A percentile compares a stretch with the other conserved stretches of the same genome.
These are phyloP conservation scores for Comarum palustre DNA, from an alignment of 306 rosid genomes.

Conservation along the genomic window DNA sequence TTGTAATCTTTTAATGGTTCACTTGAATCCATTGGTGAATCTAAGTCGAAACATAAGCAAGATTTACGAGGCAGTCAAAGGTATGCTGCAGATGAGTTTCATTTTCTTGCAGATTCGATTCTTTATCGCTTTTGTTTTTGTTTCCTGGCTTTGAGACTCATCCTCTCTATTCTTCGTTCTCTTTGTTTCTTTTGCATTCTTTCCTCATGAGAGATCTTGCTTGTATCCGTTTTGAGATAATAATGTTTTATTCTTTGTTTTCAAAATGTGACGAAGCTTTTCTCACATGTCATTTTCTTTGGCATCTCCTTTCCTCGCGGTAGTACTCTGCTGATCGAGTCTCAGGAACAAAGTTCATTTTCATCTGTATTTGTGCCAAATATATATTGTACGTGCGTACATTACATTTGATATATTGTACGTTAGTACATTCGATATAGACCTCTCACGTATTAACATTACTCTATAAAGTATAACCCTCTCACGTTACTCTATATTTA, in stretches of 20 bases:
- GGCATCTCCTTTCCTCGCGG: slow-evolving; percentile 9
- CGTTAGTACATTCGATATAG: slow-evolving; percentile 24
- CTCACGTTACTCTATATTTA: no score
- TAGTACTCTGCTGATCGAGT: neutral
- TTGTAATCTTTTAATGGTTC: neutral
- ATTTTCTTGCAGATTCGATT: slow-evolving; percentile 24
- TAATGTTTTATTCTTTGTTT: slow-evolving; percentile 38
- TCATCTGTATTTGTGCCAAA: slow-evolving; percentile 21
- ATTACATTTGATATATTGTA: neutral
- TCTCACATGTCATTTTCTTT: slow-evolving; percentile 62
- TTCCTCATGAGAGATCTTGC: slow-evolving; percentile 12
- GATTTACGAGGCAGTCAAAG: slow-evolving; percentile 91
- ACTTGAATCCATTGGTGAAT: slow-evolving; percentile 29
- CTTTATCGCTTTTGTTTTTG: slow-evolving; percentile 35
- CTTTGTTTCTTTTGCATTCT: slow-evolving; percentile 18
- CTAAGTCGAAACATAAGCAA: slow-evolving; percentile 25
- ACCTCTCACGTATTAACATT: slow-evolving; percentile 21
- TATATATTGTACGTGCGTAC: neutral
- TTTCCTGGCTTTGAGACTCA: slow-evolving; percentile 44
- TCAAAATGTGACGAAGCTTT: slow-evolving; percentile 60
- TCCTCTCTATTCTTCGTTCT: slow-evolving; percentile 4
- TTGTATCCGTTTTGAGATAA: slow-evolving; percentile 29
- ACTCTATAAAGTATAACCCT: no score
- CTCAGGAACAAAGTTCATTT: slow-evolving; percentile 24
- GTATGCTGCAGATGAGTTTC: slow-evolving; percentile 18